Percentiles rank a stretch among this genome's conserved stretches.
Evolutionary conservation across 1,139 yeast species (phyloP).

Genomic region (Blastobotrys arbuscula): DNA sequence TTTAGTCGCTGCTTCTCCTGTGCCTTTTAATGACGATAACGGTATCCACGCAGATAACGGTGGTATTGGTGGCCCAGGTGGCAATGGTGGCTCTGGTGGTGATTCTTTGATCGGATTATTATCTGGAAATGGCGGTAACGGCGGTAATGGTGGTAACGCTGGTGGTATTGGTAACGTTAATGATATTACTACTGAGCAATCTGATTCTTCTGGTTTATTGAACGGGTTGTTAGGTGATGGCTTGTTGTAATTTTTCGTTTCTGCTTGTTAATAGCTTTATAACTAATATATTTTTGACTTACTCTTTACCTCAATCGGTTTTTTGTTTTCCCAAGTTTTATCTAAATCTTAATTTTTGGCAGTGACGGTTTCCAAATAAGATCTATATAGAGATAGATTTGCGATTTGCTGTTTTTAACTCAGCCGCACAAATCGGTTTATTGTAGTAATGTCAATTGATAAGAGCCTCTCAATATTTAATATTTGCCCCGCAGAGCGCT

Average conservation of each 20-base stretch:
- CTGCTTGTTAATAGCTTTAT: too few species aligned
- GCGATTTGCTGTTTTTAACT: too few species aligned
- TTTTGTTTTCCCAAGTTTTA: too few species aligned
- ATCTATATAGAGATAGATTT: too few species aligned
- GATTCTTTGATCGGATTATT: not conserved
- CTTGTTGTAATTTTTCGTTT: not conserved
- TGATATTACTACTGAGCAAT: not conserved
- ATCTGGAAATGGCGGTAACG: not conserved
- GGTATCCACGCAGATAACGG: not conserved
- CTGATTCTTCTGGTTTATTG: not conserved
- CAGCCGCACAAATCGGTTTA: too few species aligned
- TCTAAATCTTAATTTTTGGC: too few species aligned
- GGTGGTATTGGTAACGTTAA: conserved; percentile 1
- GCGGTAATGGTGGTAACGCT: conserved; percentile 1
- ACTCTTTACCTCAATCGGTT: too few species aligned
- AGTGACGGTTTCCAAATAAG: too few species aligned
- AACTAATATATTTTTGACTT: too few species aligned
- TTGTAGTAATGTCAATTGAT: too few species aligned
- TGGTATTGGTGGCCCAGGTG: conserved; percentile 4
- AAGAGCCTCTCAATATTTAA: too few species aligned
- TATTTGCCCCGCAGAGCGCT: too few species aligned
- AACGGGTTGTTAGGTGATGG: not conserved
- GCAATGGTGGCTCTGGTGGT: conserved; percentile 1
- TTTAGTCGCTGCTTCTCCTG: not conserved
- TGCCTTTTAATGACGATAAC: not conserved